Evolutionary conservation across 345 rosid species (phyloP).

Genomic region (Pelargonium nanum): DNA sequence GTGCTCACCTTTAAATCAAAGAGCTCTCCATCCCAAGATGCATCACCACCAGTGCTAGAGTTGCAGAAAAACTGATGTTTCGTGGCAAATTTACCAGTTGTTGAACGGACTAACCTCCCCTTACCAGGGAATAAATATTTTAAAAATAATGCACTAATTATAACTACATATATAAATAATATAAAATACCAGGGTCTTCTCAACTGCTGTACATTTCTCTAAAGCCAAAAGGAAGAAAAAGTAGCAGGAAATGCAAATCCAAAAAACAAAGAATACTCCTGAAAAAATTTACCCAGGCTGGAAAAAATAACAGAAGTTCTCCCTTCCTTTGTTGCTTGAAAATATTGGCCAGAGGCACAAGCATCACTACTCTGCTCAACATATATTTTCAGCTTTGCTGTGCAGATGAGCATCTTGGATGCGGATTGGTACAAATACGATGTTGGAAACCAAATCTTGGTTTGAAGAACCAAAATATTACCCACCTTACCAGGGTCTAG

Average conservation of each 20-base stretch:
- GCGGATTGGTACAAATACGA: background rate
- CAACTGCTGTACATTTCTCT: slow-evolving; percentile 63
- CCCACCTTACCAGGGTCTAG: background rate
- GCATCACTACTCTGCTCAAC: background rate
- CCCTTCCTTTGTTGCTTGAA: background rate
- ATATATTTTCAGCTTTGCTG: slow-evolving; percentile 26
- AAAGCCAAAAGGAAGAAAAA: slow-evolving; percentile 48
- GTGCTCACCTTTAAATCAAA: slow-evolving; percentile 91
- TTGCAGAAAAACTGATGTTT: slow-evolving; percentile 77
- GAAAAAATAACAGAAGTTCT: background rate
- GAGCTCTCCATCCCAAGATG: slow-evolving; percentile 71
- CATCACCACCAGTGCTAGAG: slow-evolving; percentile 76
- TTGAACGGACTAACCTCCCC: slow-evolving; percentile 59
- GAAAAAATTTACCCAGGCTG: background rate
- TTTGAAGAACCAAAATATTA: background rate
- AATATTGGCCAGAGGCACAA: background rate
- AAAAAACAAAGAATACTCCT: slow-evolving; percentile 1
- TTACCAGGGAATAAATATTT: slow-evolving; percentile 79
- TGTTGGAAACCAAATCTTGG: background rate
- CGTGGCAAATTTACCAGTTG: slow-evolving; percentile 60
- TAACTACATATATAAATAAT: slow-evolving; percentile 23
- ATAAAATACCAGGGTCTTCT: slow-evolving; percentile 70
- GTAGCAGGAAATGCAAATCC: slow-evolving; percentile 35
- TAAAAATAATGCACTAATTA: slow-evolving; percentile 16
- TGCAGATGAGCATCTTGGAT: slow-evolving; percentile 33